These are phyloP conservation scores for Neospora caninum DNA, from an alignment of 169 alveolate species.

Conservation along the genomic window DNA sequence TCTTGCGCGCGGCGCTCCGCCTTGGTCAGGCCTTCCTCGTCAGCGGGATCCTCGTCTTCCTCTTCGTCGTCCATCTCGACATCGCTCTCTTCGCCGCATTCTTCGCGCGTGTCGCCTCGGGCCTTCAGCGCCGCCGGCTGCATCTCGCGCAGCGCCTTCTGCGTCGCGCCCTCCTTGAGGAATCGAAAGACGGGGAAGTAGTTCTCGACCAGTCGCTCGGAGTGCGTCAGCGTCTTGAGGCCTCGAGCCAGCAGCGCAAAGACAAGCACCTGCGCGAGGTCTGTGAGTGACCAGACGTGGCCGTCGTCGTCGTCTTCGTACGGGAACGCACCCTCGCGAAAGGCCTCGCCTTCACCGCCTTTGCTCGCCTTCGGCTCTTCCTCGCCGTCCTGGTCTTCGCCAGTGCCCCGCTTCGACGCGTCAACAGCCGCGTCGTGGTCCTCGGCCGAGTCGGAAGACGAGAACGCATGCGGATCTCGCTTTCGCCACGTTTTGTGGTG, in stretches of 20 bases:
- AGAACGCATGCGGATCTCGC: neutral
- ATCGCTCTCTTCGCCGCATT: neutral
- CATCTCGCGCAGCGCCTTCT: neutral
- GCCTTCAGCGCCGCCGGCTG: neutral
- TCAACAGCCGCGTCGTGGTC: neutral
- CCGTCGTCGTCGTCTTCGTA: slow-evolving; percentile 20
- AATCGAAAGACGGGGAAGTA: neutral
- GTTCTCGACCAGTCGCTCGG: neutral
- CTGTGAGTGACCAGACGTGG: neutral
- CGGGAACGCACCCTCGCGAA: neutral
- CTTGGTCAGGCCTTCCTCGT: neutral
- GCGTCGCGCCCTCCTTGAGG: neutral
- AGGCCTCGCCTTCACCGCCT: neutral
- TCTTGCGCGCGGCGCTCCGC: neutral
- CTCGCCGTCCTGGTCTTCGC: neutral
- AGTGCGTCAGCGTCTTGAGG: slow-evolving; percentile 42
- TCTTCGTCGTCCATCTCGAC: neutral
- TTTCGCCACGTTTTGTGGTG: neutral
- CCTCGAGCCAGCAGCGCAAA: slow-evolving; percentile 30
- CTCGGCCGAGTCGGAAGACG: neutral
- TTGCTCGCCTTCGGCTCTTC: neutral
- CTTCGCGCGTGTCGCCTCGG: slow-evolving; percentile 5
- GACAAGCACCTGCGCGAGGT: slow-evolving; percentile 11
- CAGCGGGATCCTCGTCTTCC: neutral
- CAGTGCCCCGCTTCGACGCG: neutral